Evolutionary conservation across 345 rosid genomes (phyloP).

Genomic region (Aquilaria sinensis): DNA sequence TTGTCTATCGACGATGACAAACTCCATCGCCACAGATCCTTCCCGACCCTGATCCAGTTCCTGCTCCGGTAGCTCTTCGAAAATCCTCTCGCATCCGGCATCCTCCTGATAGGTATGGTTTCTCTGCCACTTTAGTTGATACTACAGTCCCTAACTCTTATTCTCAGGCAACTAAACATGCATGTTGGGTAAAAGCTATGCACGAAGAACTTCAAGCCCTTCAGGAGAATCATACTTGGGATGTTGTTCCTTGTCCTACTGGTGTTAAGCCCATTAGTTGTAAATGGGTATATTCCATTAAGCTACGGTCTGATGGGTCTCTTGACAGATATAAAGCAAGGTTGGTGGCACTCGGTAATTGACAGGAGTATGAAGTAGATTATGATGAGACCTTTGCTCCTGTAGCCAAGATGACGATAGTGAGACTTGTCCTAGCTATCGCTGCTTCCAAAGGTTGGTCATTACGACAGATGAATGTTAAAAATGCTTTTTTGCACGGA

Average conservation of each 20-base stretch:
- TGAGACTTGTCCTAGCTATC: background rate
- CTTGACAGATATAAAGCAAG: background rate
- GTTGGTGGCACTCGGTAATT: background rate
- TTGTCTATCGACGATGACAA: too few relatives aligned
- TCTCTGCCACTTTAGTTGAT: too few relatives aligned
- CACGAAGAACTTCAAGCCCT: constrained; percentile 2
- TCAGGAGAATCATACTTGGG: background rate
- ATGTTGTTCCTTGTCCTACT: background rate
- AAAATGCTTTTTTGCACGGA: constrained; percentile 1
- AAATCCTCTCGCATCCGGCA: too few relatives aligned
- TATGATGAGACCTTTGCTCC: constrained; percentile 6
- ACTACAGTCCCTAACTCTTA: background rate
- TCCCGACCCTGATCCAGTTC: too few relatives aligned
- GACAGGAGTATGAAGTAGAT: background rate
- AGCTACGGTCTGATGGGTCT: background rate
- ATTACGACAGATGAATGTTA: background rate
- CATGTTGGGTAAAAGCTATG: background rate
- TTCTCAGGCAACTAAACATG: background rate
- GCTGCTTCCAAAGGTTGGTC: background rate
- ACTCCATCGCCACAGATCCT: too few relatives aligned
- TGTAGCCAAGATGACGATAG: background rate
- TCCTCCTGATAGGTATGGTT: too few relatives aligned
- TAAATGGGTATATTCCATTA: background rate
- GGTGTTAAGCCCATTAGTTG: background rate
- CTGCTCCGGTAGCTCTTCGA: too few relatives aligned